Evolutionary conservation across 352 stramenopile genomes (phyloP).

Genomic region (Globisporangium ultimum): DNA sequence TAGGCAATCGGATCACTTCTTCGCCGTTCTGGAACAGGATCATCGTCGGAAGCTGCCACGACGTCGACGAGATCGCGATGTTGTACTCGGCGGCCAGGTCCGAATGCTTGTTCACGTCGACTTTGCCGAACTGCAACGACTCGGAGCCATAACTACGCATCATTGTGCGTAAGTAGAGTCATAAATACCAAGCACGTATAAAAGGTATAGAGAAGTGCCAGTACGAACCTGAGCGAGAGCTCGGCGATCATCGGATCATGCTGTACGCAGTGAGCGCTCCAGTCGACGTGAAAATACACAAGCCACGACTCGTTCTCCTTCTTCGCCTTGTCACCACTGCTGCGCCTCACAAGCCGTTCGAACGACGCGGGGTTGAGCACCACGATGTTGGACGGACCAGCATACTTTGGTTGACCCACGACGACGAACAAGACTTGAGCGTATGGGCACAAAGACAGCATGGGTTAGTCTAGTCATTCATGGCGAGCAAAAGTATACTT

Average conservation of each 20-base stretch:
- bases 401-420: constrained; percentile 60
- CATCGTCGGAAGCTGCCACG: constrained; percentile 66
- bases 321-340: constrained; percentile 19
- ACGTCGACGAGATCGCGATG: constrained; percentile 62
- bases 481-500: not conserved
- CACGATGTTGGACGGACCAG: constrained; percentile 50
- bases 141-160: constrained; percentile 38
- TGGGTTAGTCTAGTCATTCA: too few species aligned
- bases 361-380: constrained; percentile 41
- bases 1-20: constrained; percentile 52
- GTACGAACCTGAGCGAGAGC: constrained; percentile 49
- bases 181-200: not conserved
- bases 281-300: constrained; percentile 71
- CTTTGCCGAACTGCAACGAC: constrained; percentile 55
- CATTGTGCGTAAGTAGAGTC: not conserved
- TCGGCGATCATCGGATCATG: constrained; percentile 72
- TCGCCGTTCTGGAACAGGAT: constrained; percentile 69
- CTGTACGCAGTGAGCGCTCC: constrained; percentile 71
- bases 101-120: constrained; percentile 63
- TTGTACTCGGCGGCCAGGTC: constrained; percentile 53
- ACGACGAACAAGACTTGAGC: constrained; percentile 47
- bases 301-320: constrained; percentile 52
- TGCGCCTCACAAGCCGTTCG: constrained; percentile 43
- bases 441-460: constrained; percentile 16
- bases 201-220: not conserved